Evolutionary conservation across 2,329 filamentous ascomycete genomes (phyloP).

Genomic region (Penicillium sp.): DNA sequence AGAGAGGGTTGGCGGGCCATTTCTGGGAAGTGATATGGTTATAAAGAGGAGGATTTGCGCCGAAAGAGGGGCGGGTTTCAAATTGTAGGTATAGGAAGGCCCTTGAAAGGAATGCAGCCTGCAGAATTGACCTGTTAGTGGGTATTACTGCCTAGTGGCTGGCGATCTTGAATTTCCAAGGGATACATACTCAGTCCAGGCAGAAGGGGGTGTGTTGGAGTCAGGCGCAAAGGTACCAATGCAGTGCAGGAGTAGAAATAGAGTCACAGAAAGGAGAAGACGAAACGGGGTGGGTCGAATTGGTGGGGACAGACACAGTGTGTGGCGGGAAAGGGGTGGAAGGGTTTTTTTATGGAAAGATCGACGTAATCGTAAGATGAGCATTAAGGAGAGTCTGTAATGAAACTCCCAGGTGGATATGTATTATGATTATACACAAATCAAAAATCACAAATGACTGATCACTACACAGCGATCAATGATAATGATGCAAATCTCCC

Average conservation of each 20-base stretch:
- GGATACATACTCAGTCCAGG: conserved; percentile 1
- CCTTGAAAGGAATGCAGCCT: conserved; percentile 1
- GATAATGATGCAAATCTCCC: background rate
- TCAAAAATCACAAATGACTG: background rate
- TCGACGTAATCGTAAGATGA: conserved; percentile 5
- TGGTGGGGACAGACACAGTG: conserved; percentile 7
- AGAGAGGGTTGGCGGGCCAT: conserved; percentile 48
- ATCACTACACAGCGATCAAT: background rate
- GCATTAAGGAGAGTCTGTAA: background rate
- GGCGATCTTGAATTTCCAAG: background rate
- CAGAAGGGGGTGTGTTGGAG: background rate
- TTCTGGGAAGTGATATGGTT: background rate
- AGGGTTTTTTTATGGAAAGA: conserved; percentile 7
- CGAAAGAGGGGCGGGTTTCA: conserved; percentile 2
- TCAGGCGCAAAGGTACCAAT: conserved; percentile 3
- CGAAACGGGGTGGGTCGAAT: conserved; percentile 25
- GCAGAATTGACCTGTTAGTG: conserved; percentile 9
- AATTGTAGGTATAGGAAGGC: conserved; percentile 2
- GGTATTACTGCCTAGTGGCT: background rate
- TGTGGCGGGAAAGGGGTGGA: conserved; percentile 1
- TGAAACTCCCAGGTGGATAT: background rate
- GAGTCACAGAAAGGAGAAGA: conserved; percentile 16
- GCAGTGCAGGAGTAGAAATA: background rate
- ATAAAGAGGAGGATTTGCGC: background rate
- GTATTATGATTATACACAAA: background rate